Evolutionary conservation across 2,329 filamentous ascomycete species (phyloP).

Genomic region (Fusarium sp.): DNA sequence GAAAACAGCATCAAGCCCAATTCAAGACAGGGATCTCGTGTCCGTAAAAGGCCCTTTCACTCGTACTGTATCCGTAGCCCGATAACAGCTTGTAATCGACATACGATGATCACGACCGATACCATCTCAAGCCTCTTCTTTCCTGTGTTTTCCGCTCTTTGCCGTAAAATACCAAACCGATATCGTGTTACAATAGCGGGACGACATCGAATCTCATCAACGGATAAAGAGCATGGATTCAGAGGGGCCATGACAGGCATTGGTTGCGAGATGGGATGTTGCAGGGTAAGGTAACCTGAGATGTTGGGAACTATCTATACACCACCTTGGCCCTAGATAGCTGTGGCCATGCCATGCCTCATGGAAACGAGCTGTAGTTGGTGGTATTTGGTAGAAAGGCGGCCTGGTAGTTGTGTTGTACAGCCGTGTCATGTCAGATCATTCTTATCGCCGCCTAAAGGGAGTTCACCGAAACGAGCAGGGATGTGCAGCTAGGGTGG

Average conservation of each 20-base stretch:
- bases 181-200: conserved; percentile 24
- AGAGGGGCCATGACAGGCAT: conserved; percentile 8
- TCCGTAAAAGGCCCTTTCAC: conserved; percentile 34
- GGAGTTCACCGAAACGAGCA: conserved; percentile 29
- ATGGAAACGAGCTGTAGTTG: background rate
- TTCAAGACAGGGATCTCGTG: conserved; percentile 20
- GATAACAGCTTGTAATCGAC: background rate
- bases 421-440: conserved; percentile 38
- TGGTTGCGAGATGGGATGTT: conserved; percentile 20
- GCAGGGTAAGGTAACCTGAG: conserved; percentile 41
- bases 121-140: conserved; percentile 18
- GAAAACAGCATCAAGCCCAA: background rate
- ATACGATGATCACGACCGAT: background rate
- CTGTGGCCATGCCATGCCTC: conserved; percentile 1
- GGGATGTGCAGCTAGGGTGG: conserved; percentile 14
- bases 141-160: conserved; percentile 38
- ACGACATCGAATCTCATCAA: conserved; percentile 5
- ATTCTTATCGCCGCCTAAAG: conserved; percentile 41
- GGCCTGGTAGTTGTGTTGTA: conserved; percentile 36
- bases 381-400: conserved; percentile 14
- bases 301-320: conserved; percentile 24
- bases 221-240: background rate
- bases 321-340: conserved; percentile 15
- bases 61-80: background rate
- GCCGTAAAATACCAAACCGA: conserved; percentile 18